Base-by-base conservation (phyloP, 2,329 filamentous ascomycete species). In the Grosmannia serpens region DNA sequence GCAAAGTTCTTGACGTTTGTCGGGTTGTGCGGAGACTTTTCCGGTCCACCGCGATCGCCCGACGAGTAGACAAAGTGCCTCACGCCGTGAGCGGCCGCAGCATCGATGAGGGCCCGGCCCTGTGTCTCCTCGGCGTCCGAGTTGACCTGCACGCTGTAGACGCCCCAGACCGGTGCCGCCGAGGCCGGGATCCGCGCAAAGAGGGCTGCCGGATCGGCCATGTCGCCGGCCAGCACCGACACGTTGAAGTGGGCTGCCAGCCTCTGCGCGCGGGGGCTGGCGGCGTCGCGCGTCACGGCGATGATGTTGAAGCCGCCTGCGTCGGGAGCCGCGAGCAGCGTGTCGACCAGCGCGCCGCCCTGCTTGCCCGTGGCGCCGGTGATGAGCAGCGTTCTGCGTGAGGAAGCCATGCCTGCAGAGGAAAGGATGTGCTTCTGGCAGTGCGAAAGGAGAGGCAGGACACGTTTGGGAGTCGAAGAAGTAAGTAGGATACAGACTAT, bases 71-170 rank as follows among this genome's bases (percentile, higher is more conserved):
- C 67, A 58, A 70, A 63, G 63, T 68, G 67, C 53, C 61, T 55
- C 20, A 68, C 68, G 59, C 68, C 67, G 55, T 69, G 64, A 20
- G 65, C 64, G 47, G 67, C 62, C 22, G 71, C 67, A 6, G 67
- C 65, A 56, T 73, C 69, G 56, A 74, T 67, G 22, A 75, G 63
- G 2, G 68, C 63, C 35, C 65, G 66, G 3, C 67, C 72, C 60
- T 74, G 70, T 20, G 65, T 58, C 59, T 70, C 70, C 60, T 74
- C 72, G 51, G 82, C 79, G 46, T 56, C 58, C 46, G 64, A 60
- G 27, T 67, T 63, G 58, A 80, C 70, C 67, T 82, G 80, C 2
- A 84, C 79, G 55, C 74, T 78, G 68, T 77, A 84, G 4, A 83
- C 77, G 3, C 80, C 80, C 76, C 77, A 80, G 44, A 81, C 70